phyloP scores from a whole-genome alignment of 495 filamentous ascomycete species.

The Penicillium malachiteum region DNA sequence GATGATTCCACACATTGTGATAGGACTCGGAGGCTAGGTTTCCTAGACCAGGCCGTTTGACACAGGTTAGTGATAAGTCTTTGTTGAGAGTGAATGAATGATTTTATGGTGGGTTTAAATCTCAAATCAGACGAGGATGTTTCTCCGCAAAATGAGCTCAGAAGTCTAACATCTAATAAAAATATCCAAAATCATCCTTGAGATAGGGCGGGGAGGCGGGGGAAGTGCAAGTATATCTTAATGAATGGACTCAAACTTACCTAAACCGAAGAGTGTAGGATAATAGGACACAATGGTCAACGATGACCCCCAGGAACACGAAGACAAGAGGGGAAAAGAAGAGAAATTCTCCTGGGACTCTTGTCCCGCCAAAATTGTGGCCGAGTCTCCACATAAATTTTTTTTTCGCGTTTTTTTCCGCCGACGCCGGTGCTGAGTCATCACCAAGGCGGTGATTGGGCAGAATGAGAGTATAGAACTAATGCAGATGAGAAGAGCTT shows the following conservation, averaged over 20 bases:
- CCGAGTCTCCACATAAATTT: slow-evolving; percentile 17
- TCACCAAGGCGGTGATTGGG: not conserved
- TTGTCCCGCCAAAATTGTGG: slow-evolving; percentile 13
- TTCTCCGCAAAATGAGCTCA: slow-evolving; percentile 46
- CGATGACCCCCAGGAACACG: slow-evolving; percentile 15
- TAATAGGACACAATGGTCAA: slow-evolving; percentile 19
- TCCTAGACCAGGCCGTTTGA: slow-evolving; percentile 2
- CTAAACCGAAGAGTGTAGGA: slow-evolving; percentile 12
- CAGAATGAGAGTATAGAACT: not conserved
- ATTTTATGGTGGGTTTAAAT: slow-evolving; percentile 19
- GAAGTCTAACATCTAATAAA: slow-evolving; percentile 54
- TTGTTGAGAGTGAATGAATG: slow-evolving; percentile 4
- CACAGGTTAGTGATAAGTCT: slow-evolving; percentile 15
- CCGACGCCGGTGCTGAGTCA: slow-evolving; percentile 12
- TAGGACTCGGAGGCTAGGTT: not conserved
- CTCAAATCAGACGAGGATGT: slow-evolving; percentile 38
- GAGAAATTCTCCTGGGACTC: slow-evolving; percentile 16
- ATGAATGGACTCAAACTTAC: slow-evolving; percentile 14
- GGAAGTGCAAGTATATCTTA: not conserved
- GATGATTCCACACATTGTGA: slow-evolving; percentile 82
- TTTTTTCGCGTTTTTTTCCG: slow-evolving; percentile 16
- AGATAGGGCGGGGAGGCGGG: slow-evolving; percentile 13
- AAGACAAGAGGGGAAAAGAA: slow-evolving; percentile 10
- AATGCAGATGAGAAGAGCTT: not conserved
- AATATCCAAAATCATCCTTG: slow-evolving; percentile 47